Evolutionary conservation across 2,329 filamentous ascomycete genomes (phyloP).

Genomic region (Mycosphaerelloides madeirae): DNA sequence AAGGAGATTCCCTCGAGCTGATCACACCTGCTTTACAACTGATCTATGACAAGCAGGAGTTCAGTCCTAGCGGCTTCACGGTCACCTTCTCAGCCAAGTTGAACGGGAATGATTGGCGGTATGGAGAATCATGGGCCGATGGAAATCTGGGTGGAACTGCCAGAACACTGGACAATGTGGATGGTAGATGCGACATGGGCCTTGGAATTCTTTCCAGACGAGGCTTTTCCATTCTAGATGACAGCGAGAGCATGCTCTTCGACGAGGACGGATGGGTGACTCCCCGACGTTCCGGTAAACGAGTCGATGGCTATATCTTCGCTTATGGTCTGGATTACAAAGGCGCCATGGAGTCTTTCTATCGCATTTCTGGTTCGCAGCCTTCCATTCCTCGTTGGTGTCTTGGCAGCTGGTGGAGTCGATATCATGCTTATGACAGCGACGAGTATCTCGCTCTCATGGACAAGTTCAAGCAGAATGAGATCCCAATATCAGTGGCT

Average conservation of each 20-base stretch:
- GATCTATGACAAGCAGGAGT: constrained; percentile 55
- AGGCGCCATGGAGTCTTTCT: constrained; percentile 51
- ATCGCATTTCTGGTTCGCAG: constrained; percentile 53
- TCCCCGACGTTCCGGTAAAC: constrained; percentile 42
- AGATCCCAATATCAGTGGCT: constrained; percentile 55
- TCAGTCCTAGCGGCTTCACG: constrained; percentile 49
- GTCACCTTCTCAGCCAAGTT: constrained; percentile 44
- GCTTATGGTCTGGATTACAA: constrained; percentile 55
- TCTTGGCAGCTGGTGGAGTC: constrained; percentile 62
- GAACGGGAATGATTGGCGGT: constrained; percentile 49
- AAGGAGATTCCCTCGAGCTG: constrained; percentile 49
- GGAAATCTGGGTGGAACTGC: constrained; percentile 47
- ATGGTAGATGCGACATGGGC: constrained; percentile 47
- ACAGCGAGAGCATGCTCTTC: constrained; percentile 55
- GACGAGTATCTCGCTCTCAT: constrained; percentile 55
- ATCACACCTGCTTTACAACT: constrained; percentile 53
- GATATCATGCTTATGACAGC: constrained; percentile 56
- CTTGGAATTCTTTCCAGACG: constrained; percentile 48
- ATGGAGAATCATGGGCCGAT: constrained; percentile 42
- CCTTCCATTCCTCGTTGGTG: constrained; percentile 55
- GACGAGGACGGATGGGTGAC: constrained; percentile 50
- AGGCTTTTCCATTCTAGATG: constrained; percentile 52
- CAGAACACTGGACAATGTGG: constrained; percentile 51
- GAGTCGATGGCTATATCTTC: constrained; percentile 58
- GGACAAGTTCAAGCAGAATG: constrained; percentile 49